Percentiles rank a stretch among this genome's conserved stretches.
Evolutionary conservation across 2,329 filamentous ascomycete species (phyloP).

Genomic region (Colletotrichum truncatum): DNA sequence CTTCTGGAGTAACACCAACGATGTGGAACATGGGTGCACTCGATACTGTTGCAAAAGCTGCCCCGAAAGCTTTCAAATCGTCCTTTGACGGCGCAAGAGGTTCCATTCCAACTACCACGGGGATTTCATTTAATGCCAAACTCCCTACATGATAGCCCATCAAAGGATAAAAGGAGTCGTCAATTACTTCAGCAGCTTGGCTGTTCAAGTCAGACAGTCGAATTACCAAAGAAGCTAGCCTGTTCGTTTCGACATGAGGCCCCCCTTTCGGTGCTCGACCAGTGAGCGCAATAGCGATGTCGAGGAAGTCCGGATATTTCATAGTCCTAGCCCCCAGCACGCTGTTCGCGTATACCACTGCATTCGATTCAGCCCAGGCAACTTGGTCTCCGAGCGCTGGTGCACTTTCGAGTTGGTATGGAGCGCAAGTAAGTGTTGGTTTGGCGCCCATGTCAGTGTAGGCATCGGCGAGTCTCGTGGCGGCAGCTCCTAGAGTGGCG

Average conservation of each 20-base stretch:
- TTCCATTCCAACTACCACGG: slow-evolving; percentile 46
- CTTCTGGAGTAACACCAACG: slow-evolving; percentile 48
- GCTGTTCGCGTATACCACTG: slow-evolving; percentile 55
- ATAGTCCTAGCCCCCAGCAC: slow-evolving; percentile 52
- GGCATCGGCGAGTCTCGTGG: slow-evolving; percentile 42
- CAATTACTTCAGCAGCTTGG: too few species aligned
- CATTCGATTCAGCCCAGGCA: slow-evolving; percentile 55
- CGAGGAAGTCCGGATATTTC: slow-evolving; percentile 56
- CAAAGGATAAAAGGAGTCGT: slow-evolving; percentile 48
- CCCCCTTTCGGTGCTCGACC: slow-evolving; percentile 58
- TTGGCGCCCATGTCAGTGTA: slow-evolving; percentile 51
- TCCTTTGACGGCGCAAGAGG: slow-evolving; percentile 32
- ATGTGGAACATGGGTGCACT: slow-evolving; percentile 56
- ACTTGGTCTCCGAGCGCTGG: slow-evolving; percentile 46
- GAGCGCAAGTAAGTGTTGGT: slow-evolving; percentile 53
- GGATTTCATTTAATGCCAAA: slow-evolving; percentile 41
- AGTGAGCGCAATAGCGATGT: slow-evolving; percentile 52
- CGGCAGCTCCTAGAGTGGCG: slow-evolving; percentile 33
- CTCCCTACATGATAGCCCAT: slow-evolving; percentile 48
- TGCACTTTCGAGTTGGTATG: slow-evolving; percentile 47
- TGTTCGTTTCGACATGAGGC: too few species aligned
- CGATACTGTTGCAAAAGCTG: slow-evolving; percentile 52
- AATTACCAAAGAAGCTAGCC: too few species aligned
- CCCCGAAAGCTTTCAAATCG: slow-evolving; percentile 52
- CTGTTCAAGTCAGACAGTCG: too few species aligned